Evolutionary conservation across 139 green algal genomes (phyloP), one percentile per base, ranked within the genome.

Genomic region (Coelastrella sp.): DNA sequence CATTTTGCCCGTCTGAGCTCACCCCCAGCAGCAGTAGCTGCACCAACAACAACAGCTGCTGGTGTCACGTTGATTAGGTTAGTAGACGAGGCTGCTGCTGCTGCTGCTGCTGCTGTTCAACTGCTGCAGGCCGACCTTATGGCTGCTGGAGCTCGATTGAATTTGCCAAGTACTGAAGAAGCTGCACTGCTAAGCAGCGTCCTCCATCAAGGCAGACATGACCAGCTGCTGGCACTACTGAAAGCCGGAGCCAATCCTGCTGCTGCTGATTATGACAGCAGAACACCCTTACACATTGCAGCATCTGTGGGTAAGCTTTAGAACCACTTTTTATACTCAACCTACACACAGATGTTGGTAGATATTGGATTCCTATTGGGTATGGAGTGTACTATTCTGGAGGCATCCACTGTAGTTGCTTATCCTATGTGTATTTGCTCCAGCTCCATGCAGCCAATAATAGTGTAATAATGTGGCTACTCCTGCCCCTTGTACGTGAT

Each of bases 281-380:
- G 95, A 76, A 96, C 91, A 47, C 90, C 94, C 17, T 90, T 96
- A 71, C 95, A 97, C 90, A 93, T 96, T 56, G 92, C 89, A 5
- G 94, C 94, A 3, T 47, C 54, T 7, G 11, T 85, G 77, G 77
- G 87, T 85, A 65, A 75, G 80, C n/a, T n/a, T n/a, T n/a, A n/a
- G n/a, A n/a, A n/a, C n/a, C 20, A 80, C 2, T 60, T 17, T 75
- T 75, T 19, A 75, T n/a, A 76, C 11, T 19, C 61, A 71, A 13
- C 61, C 61, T 10, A 3, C 61, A 71, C 61, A 19, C 14, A 10
- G 3, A 71, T 71, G 61, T 13, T 71, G 61, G 11, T 19, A 71
- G 3, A 10, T 13, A 68, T 7, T 68, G 61, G 61, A 17, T 68
- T 68, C 7, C 61, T 17, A 68, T 68, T 68, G 61, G 61, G 61